Evolutionary conservation across 2,329 filamentous ascomycete species (phyloP).

Genomic region (Rutstroemia sp.): DNA sequence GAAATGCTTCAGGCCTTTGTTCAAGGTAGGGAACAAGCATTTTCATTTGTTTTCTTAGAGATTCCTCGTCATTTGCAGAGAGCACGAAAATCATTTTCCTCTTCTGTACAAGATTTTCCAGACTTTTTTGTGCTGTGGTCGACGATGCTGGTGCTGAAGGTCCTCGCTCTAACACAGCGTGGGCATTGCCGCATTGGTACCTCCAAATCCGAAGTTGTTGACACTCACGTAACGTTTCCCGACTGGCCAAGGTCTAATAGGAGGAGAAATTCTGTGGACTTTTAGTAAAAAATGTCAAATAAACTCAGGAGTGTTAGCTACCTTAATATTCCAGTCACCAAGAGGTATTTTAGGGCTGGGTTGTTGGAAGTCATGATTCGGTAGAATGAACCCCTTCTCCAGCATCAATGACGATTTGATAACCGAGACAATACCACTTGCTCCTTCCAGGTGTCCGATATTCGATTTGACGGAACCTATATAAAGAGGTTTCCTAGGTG

Average conservation of each 20-base stretch:
- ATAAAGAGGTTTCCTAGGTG: conserved; percentile 15
- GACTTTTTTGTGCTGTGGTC: neutral
- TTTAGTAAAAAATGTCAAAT: too few relatives aligned
- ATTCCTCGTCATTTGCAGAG: conserved; percentile 19
- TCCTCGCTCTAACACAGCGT: conserved; percentile 33
- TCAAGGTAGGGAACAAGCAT: conserved; percentile 19
- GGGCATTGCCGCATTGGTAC: conserved; percentile 31
- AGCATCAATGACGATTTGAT: conserved; percentile 38
- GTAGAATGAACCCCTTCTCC: conserved; percentile 37
- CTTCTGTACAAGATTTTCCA: neutral
- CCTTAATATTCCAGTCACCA: conserved; percentile 32
- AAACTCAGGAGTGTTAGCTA: conserved; percentile 14
- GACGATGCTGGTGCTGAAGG: neutral
- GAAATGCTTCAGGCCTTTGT: conserved; percentile 21
- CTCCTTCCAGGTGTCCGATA: conserved; percentile 32
- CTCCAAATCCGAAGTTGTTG: conserved; percentile 30
- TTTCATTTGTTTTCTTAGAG: conserved; percentile 16
- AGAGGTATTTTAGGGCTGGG: conserved; percentile 32
- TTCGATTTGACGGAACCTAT: conserved; percentile 29
- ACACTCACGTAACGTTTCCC: conserved; percentile 41
- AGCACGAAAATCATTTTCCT: conserved; percentile 20
- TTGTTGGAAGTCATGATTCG: conserved; percentile 35
- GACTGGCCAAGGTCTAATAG: conserved; percentile 21
- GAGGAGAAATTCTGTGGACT: conserved; percentile 14
- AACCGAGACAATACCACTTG: conserved; percentile 32